Base-by-base conservation (phyloP, 1,284 basidiomycete species). In the Puccinia horiana region DNA sequence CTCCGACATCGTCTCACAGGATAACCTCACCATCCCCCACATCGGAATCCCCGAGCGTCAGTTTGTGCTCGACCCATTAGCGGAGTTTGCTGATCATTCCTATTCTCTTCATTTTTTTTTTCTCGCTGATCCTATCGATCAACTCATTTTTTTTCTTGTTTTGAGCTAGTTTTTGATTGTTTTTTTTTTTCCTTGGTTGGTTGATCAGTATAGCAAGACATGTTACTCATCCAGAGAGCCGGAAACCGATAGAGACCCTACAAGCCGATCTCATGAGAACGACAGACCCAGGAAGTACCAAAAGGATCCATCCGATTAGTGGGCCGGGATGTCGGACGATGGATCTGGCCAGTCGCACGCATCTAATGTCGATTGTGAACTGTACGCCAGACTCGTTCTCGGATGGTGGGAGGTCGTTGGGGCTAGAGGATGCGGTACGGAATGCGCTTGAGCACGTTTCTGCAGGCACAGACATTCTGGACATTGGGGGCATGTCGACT, bases 361-460 rank as follows among this genome's bases (percentile, higher is more conserved):
- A 90, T 82, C 87, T 98, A 83, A 99, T 99, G 97, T 93, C 93
- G 0, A 98, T 95, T 5, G 90, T 99, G 84, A 98, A 99, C 86
- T 90, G 91, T 2, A 99, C 97, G 0, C 97, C 97, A 0, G 96
- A 99, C 88, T 98, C 95, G 0, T 99, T 99, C 88, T 98, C 96
- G 0, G 95, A 98, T 84, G 95, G 95, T 8, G 90, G 92, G 0
- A 87, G 88, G 58, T 89, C 93, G 85, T 88, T 90, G 84, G 2
- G 32, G 18, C 3, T 35, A 11, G 32, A 52, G 32, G 70, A 81
- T 65, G 69, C 42, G 16, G 70, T 81, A 26, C 35, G 58, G 26
- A 37, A 63, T 18, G 29, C 70, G 23, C 32, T 81, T 1, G 29
- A 61, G 54, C 79, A 81, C 42, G 23, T 91, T 2, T 83, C 86